phyloP scores from a whole-genome alignment of 495 filamentous ascomycete genomes.

The Lophiostoma macrostomum region DNA sequence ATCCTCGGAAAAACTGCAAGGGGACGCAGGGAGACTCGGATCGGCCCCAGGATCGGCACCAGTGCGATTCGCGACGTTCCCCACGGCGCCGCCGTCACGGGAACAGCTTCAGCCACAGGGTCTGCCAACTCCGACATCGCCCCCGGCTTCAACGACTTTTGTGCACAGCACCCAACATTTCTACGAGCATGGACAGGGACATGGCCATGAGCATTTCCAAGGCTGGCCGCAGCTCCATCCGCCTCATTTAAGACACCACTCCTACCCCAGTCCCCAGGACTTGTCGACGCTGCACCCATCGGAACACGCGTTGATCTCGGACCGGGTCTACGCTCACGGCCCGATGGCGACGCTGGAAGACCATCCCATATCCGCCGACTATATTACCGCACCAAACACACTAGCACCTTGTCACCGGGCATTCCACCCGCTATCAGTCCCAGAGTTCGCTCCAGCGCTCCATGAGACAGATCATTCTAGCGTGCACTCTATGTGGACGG shows the following conservation, averaged over 20 bases:
- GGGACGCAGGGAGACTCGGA: conserved; percentile 13
- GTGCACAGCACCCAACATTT: no score
- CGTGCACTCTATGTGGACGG: conserved; percentile 21
- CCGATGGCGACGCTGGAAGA: no score
- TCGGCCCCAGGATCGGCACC: conserved; percentile 27
- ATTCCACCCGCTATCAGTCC: not conserved
- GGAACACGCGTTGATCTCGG: no score
- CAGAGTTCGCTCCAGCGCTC: not conserved
- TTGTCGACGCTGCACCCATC: not conserved
- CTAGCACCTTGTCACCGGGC: not conserved
- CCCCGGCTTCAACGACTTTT: not conserved
- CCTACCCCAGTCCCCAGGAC: conserved; percentile 5
- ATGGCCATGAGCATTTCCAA: not conserved
- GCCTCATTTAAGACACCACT: conserved; percentile 14
- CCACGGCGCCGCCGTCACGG: conserved; percentile 5
- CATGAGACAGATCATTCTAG: not conserved
- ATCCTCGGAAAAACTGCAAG: conserved; percentile 17
- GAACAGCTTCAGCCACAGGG: conserved; percentile 20
- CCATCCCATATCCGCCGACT: no score
- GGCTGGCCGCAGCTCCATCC: not conserved
- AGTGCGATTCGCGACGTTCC: conserved; percentile 17
- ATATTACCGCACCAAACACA: no score
- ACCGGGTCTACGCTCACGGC: no score
- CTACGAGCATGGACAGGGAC: not conserved
- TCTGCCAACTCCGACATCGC: conserved; percentile 14